These are phyloP conservation scores for Penicillium palitans DNA, from an alignment of 2,329 filamentous ascomycete species.

Conservation along the genomic window DNA sequence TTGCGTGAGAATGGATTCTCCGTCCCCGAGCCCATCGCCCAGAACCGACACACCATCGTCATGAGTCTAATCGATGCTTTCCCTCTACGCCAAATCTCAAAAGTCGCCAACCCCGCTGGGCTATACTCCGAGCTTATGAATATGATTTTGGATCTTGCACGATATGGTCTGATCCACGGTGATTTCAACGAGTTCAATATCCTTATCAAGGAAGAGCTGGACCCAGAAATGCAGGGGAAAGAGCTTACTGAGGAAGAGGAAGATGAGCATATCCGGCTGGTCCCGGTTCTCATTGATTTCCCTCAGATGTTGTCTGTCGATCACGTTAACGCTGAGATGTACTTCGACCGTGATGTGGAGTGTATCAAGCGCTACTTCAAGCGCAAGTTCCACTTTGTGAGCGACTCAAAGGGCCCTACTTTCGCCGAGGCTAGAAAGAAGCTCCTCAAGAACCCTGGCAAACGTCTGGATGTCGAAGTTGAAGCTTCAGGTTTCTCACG, in stretches of 20 bases:
- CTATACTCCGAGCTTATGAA: slow-evolving; percentile 90
- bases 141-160: slow-evolving; percentile 79
- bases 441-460: slow-evolving; percentile 61
- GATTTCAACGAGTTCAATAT: slow-evolving; percentile 99
- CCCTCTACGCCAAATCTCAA: slow-evolving; percentile 82
- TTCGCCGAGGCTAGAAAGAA: slow-evolving; percentile 80
- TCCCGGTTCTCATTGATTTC: slow-evolving; percentile 92
- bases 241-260: slow-evolving; percentile 34
- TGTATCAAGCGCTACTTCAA: slow-evolving; percentile 96
- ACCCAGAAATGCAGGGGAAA: slow-evolving; percentile 39
- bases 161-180: slow-evolving; percentile 88
- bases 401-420: slow-evolving; percentile 78
- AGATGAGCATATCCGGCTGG: slow-evolving; percentile 54
- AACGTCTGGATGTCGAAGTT: slow-evolving; percentile 79
- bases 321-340: slow-evolving; percentile 90
- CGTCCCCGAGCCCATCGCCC: slow-evolving; percentile 82
- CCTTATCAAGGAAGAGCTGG: slow-evolving; percentile 73
- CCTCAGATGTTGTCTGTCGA: slow-evolving; percentile 98
- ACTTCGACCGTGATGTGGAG: slow-evolving; percentile 93
- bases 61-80: slow-evolving; percentile 94
- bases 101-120: slow-evolving; percentile 76
- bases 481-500: slow-evolving; percentile 93
- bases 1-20: slow-evolving; percentile 81
- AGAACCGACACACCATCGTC: slow-evolving; percentile 92
- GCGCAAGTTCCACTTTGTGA: slow-evolving; percentile 82